Base-by-base conservation (phyloP, 805 yeast genomes). In the Grigorovia yakushimaensis region DNA sequence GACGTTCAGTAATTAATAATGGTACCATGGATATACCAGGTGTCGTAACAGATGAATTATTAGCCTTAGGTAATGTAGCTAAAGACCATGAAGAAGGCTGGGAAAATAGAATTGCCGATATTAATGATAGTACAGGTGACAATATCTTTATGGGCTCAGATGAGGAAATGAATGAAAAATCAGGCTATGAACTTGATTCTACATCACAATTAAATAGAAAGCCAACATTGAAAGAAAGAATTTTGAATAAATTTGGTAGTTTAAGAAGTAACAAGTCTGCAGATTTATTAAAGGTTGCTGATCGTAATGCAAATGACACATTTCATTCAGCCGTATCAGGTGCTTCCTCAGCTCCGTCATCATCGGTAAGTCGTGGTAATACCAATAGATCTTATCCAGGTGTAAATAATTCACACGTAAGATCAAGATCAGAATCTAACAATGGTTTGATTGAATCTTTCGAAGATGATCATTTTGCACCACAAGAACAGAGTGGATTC, bases 61-160 rank as follows among this genome's bases (percentile, higher is more conserved):
- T 80, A 43, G 95, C 91, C 1, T 72, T 87, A 51, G 95, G 95
- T 51, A 62, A 71, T 15, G 86, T 88, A 18, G 95, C 94, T 3
- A 82, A 79, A 59, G 87, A 86, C 51, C 95, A 87, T 64, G 76
- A 79, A 52, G 75, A 72, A 42, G 76, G 83, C 59, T 81, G 94
- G 88, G 88, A 82, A 53, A 67, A 72, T 40, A 82, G 82, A 59
- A 76, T 82, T n/a, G 51, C 46, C 21, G 47, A 47, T 23, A 43
- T 47, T 27, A 43, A 42, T 37, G 39, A 42, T n/a, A 38, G 43
- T 18, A 42, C 49, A 13, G 36, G 30, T 13, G 54, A 52, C 19
- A 50, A 52, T 44, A 52, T 59, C 60, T 42, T 61, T 60, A n/a
- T 47, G 21, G 50, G 54, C 11, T 42, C 49, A 3, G 58, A 54